phyloP scores from a whole-genome alignment of 495 filamentous ascomycete species.

The Penicillium pulvis region DNA sequence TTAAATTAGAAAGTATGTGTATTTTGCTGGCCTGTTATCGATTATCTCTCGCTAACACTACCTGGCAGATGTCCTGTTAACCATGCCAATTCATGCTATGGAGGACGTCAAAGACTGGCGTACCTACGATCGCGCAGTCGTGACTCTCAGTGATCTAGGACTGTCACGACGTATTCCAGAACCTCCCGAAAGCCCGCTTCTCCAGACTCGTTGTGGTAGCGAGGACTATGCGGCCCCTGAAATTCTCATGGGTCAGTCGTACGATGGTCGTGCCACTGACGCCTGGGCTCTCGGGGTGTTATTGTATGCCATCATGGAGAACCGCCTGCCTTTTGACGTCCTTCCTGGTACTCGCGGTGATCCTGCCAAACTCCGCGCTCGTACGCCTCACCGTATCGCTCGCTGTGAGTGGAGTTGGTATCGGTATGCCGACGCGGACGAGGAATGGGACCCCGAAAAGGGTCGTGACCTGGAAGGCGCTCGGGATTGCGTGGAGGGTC shows the following conservation, averaged over 20 bases:
- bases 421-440: conserved; percentile 73
- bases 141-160: conserved; percentile 89
- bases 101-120: conserved; percentile 60
- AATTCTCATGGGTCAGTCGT: conserved; percentile 90
- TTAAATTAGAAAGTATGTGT: conserved; percentile 92
- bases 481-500: conserved; percentile 74
- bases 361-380: conserved; percentile 66
- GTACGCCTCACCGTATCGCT: conserved; percentile 91
- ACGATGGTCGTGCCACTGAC: conserved; percentile 90
- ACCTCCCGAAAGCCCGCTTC: conserved; percentile 66
- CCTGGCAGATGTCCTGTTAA: conserved; percentile 80
- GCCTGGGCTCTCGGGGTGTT: conserved; percentile 95
- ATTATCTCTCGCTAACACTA: background rate
- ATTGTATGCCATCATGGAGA: conserved; percentile 91
- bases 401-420: conserved; percentile 94
- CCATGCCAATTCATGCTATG: conserved; percentile 63
- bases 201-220: conserved; percentile 88
- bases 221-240: conserved; percentile 98
- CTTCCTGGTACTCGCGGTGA: conserved; percentile 70
- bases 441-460: conserved; percentile 64
- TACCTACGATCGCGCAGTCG: conserved; percentile 73
- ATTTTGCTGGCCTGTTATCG: background rate
- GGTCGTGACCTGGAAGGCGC: conserved; percentile 70
- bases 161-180: conserved; percentile 81
- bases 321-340: conserved; percentile 88